Percentiles rank a stretch among this genome's conserved stretches.
These are phyloP conservation scores for Pyricularia sp. DNA, from an alignment of 2,329 filamentous ascomycete genomes.

Conservation along the genomic window DNA sequence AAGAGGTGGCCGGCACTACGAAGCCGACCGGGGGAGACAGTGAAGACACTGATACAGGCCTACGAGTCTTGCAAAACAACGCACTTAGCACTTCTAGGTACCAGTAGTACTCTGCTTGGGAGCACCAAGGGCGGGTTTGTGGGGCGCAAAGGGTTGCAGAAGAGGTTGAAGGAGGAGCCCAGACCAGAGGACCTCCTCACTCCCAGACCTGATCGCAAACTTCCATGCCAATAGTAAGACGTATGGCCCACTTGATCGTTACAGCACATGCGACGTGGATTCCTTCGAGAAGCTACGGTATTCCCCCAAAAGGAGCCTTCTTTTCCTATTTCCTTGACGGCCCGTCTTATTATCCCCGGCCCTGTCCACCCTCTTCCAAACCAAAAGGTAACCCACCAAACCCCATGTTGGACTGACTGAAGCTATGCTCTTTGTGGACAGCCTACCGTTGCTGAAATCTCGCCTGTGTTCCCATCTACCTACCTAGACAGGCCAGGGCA, in stretches of 20 bases:
- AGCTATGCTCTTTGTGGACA: not conserved
- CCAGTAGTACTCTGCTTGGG: no score
- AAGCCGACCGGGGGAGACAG: not conserved
- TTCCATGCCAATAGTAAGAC: not conserved
- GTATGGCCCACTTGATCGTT: not conserved
- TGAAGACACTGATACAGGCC: not conserved
- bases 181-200: not conserved
- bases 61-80: not conserved
- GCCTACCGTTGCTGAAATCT: not conserved
- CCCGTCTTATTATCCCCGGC: not conserved
- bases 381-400: not conserved
- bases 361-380: not conserved
- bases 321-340: not conserved
- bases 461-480: not conserved
- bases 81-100: no score
- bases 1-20: not conserved
- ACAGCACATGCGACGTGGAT: not conserved
- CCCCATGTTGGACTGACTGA: not conserved
- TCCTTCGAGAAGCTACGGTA: not conserved
- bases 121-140: not conserved
- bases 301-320: not conserved
- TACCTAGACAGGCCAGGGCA: not conserved
- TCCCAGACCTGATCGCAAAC: no score
- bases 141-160: not conserved
- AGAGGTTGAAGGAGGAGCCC: not conserved